A percentile compares a stretch with the other conserved stretches of the same genome.
These are phyloP conservation scores for Chaetomiaceae sp. DNA, from an alignment of 2,329 filamentous ascomycete genomes.

Conservation along the genomic window DNA sequence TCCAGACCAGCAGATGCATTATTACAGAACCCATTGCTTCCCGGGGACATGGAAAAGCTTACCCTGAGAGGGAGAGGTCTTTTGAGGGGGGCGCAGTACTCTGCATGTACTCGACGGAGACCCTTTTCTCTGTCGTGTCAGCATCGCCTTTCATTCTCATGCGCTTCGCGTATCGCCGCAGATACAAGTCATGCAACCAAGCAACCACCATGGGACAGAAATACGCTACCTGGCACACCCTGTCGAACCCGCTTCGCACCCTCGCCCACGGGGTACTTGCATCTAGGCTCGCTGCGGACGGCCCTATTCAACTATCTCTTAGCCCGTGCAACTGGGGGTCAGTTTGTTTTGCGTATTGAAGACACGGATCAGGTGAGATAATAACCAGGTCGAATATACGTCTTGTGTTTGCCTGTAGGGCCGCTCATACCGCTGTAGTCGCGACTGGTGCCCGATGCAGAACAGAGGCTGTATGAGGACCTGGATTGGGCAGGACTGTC, in stretches of 20 bases:
- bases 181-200: background rate
- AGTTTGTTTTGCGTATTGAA: constrained; percentile 88
- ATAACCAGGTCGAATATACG: constrained; percentile 61
- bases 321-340: constrained; percentile 80
- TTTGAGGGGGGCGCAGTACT: constrained; percentile 17
- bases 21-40: background rate
- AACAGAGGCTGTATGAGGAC: constrained; percentile 71
- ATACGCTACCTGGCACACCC: constrained; percentile 49
- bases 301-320: constrained; percentile 93
- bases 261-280: constrained; percentile 89
- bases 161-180: background rate
- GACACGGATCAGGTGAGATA: constrained; percentile 80
- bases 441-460: constrained; percentile 75
- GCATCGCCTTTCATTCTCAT: constrained; percentile 23
- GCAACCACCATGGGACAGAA: constrained; percentile 11
- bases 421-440: constrained; percentile 48
- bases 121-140: constrained; percentile 14
- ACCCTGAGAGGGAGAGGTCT: constrained; percentile 18
- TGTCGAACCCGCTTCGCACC: constrained; percentile 86
- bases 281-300: constrained; percentile 85
- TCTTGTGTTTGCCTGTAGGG: background rate
- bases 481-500: constrained; percentile 81
- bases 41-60: constrained; percentile 4
- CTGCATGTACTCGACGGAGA: constrained; percentile 10
- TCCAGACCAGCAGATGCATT: background rate